Evolutionary conservation across 169 alveolate genomes (phyloP).

Genomic region (Plasmodium malariae): DNA sequence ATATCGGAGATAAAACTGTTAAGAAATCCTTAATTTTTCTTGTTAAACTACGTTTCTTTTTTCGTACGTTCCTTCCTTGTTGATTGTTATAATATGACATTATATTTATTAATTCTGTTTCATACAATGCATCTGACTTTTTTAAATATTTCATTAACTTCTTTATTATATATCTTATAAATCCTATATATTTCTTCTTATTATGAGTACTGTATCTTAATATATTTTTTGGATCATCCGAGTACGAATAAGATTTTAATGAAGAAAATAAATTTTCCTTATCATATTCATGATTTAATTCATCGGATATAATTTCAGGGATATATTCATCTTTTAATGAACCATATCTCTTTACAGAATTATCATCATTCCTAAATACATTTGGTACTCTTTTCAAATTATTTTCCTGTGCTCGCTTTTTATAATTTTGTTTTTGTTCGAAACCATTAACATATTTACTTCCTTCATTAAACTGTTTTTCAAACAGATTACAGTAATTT

Average conservation of each 20-base stretch:
- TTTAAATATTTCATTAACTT: not conserved
- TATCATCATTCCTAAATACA: not conserved
- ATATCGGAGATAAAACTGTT: conserved; percentile 5
- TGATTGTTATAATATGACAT: not conserved
- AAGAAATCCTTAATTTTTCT: not conserved
- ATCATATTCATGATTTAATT: not conserved
- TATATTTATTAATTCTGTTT: conserved; percentile 17
- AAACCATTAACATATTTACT: not conserved
- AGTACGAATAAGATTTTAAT: not conserved
- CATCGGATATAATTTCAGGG: not conserved
- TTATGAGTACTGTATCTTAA: not conserved
- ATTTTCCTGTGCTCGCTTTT: not conserved
- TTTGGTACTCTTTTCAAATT: not conserved
- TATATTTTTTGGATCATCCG: not conserved
- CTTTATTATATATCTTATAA: not conserved
- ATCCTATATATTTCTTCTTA: not conserved
- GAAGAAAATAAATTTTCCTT: not conserved
- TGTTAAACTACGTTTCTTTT: not conserved
- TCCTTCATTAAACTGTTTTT: no score
- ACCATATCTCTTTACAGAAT: not conserved
- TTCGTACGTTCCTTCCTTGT: not conserved
- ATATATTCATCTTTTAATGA: not conserved
- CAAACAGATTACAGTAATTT: no score
- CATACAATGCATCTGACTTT: conserved; percentile 35
- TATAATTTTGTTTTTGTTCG: not conserved